A percentile compares a stretch with the other conserved stretches of the same genome.
phyloP scores from a whole-genome alignment of 495 filamentous ascomycete species.

The Amphirosellinia nigrospora region DNA sequence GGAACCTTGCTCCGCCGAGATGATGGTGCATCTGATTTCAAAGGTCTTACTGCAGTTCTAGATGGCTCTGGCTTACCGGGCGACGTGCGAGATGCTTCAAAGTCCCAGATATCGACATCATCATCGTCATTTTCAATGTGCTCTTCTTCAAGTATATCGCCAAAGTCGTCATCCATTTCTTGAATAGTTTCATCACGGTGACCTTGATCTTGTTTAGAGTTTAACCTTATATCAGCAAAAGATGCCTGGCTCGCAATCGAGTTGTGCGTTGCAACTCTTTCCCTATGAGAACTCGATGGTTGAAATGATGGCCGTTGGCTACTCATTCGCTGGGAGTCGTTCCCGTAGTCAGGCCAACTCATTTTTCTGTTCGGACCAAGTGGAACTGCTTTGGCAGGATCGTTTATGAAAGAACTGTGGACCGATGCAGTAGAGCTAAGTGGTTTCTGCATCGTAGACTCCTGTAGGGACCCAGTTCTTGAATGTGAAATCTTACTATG shows the following conservation, averaged over 20 bases:
- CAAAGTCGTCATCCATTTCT: conserved; percentile 24
- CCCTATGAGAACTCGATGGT: conserved; percentile 19
- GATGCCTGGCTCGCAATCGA: conserved; percentile 10
- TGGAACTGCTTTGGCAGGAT: conserved; percentile 32
- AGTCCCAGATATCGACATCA: conserved; percentile 53
- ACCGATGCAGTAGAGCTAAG: neutral
- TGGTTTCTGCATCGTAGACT: conserved; percentile 2
- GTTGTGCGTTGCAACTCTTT: conserved; percentile 9
- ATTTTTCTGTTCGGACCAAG: conserved; percentile 33
- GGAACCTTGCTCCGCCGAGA: conserved; percentile 50
- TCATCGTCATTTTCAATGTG: conserved; percentile 38
- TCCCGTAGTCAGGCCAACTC: conserved; percentile 38
- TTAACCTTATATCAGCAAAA: neutral
- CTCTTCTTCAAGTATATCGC: conserved; percentile 23
- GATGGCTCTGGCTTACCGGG: conserved; percentile 38
- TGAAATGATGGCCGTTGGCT: conserved; percentile 18
- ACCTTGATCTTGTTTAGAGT: neutral
- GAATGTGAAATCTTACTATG: conserved; percentile 33
- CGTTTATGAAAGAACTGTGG: conserved; percentile 27
- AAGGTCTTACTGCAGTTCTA: conserved; percentile 28
- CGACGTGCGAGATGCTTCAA: conserved; percentile 50
- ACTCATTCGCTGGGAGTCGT: conserved; percentile 22
- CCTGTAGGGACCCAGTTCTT: conserved; percentile 23
- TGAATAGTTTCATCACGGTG: conserved; percentile 16
- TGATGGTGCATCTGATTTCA: conserved; percentile 28